A percentile compares a stretch with the other conserved stretches of the same genome.
Evolutionary conservation across 2,329 filamentous ascomycete species (phyloP).

Genomic region (Gnomoniopsis sp.): DNA sequence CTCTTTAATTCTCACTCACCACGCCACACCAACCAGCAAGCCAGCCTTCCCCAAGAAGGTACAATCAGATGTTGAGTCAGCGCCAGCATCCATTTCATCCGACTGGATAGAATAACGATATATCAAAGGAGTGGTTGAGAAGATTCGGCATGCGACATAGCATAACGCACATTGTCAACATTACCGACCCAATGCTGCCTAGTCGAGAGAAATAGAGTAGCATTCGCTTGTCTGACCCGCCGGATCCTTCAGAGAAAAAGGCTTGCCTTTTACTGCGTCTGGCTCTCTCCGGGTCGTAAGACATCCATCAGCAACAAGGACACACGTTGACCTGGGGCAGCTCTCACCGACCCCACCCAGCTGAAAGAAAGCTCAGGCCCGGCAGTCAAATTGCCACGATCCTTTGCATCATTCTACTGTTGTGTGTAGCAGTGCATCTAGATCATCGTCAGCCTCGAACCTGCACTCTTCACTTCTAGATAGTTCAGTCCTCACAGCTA

Average conservation of each 20-base stretch:
- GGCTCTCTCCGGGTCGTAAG: neutral
- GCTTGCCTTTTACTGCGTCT: neutral
- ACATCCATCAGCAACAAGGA: neutral
- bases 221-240: neutral
- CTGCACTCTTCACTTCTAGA: neutral
- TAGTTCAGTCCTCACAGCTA: too few species aligned
- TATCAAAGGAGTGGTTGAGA: neutral
- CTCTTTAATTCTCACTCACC: neutral
- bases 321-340: too few species aligned
- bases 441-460: neutral
- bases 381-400: constrained; percentile 3
- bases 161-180: too few species aligned
- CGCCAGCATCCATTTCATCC: neutral
- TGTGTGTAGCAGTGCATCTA: neutral
- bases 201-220: neutral
- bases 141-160: neutral
- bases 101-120: too few species aligned
- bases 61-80: neutral
- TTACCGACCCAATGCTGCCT: too few species aligned
- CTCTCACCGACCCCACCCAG: neutral
- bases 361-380: neutral
- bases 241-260: neutral
- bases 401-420: too few species aligned
- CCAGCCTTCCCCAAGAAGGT: too few species aligned
- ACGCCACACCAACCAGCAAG: neutral